Evolutionary conservation across 805 yeast genomes (phyloP).

Genomic region (Novakomyces olei): DNA sequence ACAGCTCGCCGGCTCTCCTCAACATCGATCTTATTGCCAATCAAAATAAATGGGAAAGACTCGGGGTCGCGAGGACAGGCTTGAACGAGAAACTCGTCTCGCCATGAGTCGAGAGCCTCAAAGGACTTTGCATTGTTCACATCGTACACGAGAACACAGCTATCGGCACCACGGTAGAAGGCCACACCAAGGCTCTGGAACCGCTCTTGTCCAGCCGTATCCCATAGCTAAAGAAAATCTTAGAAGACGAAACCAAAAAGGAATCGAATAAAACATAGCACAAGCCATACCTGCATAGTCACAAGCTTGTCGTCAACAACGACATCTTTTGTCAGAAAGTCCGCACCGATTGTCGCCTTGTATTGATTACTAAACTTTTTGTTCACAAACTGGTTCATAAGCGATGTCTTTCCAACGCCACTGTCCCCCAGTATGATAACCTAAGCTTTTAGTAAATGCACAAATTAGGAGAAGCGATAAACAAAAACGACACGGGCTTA

Average conservation of each 20-base stretch:
- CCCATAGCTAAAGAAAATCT: slow-evolving; percentile 49
- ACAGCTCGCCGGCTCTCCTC: slow-evolving; percentile 74
- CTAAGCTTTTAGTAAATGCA: background rate
- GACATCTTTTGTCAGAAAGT: slow-evolving; percentile 79
- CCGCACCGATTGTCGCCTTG: slow-evolving; percentile 96
- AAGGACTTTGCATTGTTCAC: slow-evolving; percentile 87
- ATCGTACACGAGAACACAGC: slow-evolving; percentile 88
- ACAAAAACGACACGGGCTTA: slow-evolving; percentile 2
- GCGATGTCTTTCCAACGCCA: slow-evolving; percentile 91
- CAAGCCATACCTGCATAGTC: slow-evolving; percentile 27
- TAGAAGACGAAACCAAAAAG: no score
- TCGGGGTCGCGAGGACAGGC: slow-evolving; percentile 87
- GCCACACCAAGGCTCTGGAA: slow-evolving; percentile 94
- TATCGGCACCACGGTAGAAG: slow-evolving; percentile 92
- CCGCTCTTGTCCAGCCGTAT: slow-evolving; percentile 96
- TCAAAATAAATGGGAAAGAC: slow-evolving; percentile 81
- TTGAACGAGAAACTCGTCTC: slow-evolving; percentile 85
- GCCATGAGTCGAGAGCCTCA: slow-evolving; percentile 75
- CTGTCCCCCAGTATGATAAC: slow-evolving; percentile 83
- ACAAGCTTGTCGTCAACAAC: slow-evolving; percentile 63
- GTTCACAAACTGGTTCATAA: slow-evolving; percentile 71
- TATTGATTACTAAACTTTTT: slow-evolving; percentile 87
- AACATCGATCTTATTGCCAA: slow-evolving; percentile 87
- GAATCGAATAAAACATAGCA: background rate
- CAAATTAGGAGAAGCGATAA: background rate